Evolutionary conservation across 108 stramenopile genomes (phyloP).

Genomic region (Fistulifera solaris): DNA sequence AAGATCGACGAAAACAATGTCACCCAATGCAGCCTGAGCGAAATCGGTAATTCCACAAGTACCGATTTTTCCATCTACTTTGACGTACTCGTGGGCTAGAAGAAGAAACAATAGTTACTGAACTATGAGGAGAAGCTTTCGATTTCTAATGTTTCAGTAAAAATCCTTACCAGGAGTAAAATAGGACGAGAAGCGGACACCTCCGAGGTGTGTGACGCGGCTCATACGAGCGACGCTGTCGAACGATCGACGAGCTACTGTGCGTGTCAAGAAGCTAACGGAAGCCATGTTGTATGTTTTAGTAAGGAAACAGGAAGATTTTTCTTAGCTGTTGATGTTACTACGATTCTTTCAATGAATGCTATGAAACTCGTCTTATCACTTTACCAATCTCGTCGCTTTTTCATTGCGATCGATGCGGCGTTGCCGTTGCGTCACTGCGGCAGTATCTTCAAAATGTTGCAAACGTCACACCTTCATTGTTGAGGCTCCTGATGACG

Average conservation of each 20-base stretch:
- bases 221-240: neutral
- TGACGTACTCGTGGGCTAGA: conserved; percentile 88
- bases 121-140: neutral
- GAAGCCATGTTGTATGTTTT: conserved; percentile 2
- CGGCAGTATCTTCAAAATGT: too few species aligned
- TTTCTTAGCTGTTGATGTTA: too few species aligned
- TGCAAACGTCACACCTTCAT: too few species aligned
- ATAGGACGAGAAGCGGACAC: neutral
- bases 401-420: too few species aligned
- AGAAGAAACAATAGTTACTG: neutral
- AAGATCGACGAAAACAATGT: conserved; percentile 97
- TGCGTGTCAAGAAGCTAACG: conserved; percentile 1
- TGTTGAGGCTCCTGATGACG: too few species aligned
- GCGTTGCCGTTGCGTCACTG: too few species aligned
- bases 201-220: neutral
- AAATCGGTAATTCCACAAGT: conserved; percentile 94
- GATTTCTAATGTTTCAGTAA: neutral
- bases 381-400: too few species aligned
- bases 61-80: conserved; percentile 85
- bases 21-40: conserved; percentile 92
- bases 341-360: too few species aligned
- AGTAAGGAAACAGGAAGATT: too few species aligned
- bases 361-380: too few species aligned
- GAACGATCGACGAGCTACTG: conserved; percentile 1
- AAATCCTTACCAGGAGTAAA: conserved; percentile 1